Percentiles rank a stretch among this genome's conserved stretches.
These are phyloP conservation scores for Tulasnella sp. DNA, from an alignment of 768 basidiomycete genomes.

Conservation along the genomic window DNA sequence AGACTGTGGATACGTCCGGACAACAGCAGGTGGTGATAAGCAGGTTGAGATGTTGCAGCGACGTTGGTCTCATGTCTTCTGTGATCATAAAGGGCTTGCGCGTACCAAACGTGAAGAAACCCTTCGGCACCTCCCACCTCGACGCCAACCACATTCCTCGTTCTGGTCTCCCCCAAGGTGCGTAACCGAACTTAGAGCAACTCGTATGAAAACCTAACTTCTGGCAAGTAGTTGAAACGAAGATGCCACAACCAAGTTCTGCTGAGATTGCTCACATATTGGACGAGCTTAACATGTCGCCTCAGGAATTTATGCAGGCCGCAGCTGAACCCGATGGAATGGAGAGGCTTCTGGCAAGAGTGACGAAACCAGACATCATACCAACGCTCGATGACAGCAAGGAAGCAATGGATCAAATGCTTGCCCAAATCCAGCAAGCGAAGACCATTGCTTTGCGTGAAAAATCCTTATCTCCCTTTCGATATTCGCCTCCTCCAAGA, in stretches of 20 bases:
- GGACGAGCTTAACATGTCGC: background rate
- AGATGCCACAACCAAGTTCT: background rate
- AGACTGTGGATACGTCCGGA: background rate
- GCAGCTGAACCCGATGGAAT: conserved; percentile 1
- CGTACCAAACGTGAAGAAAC: no score
- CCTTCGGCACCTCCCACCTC: no score
- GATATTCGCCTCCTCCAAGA: background rate
- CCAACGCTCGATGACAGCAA: background rate
- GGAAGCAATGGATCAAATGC: background rate
- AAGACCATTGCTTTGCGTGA: background rate
- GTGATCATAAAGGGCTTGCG: no score
- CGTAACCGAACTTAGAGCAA: no score
- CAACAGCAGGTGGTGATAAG: conserved; percentile 51
- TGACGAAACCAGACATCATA: background rate
- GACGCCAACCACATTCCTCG: no score
- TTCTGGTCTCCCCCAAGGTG: no score
- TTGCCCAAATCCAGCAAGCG: background rate
- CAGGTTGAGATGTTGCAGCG: conserved; percentile 50
- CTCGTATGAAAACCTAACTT: no score
- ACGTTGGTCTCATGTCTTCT: background rate
- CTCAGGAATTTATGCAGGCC: background rate
- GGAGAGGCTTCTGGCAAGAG: background rate
- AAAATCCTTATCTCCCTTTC: background rate
- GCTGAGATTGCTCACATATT: background rate
- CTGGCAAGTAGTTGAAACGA: no score